Evolutionary conservation across 306 rosid species (phyloP), one percentile per base, ranked within the genome.

Genomic region (Dryas octopetala): DNA sequence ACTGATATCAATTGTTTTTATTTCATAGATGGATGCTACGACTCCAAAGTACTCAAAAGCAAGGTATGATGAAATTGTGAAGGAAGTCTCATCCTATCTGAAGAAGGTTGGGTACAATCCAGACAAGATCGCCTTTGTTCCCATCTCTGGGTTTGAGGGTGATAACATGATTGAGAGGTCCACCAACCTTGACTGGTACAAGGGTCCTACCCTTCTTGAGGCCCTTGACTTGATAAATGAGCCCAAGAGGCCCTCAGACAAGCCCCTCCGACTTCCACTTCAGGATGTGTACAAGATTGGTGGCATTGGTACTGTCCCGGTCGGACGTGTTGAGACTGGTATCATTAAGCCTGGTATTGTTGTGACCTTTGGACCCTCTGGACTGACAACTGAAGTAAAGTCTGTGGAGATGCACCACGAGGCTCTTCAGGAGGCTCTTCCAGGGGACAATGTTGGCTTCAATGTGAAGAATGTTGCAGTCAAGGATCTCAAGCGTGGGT

Each of bases 211-310:
- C 55, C 95, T 93, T 69, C 97, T 93, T 19, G 97, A 90, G 60
- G 96, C 98, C 28, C 98, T 93, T 51, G 98, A 93, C 82, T 16
- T 66, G 79, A 77, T 93, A 80, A 66, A 62, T 0, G 98, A 93
- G 82, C 98, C 98, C 10, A 93, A 90, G 88, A 87, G 98, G 67
- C 98, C 98, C 17, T 16, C 91, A 2, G 98, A 93, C 91, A 93
- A 93, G 85, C 96, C 98, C 9, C 94, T 93, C 46, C 85, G 98
- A 0, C 83, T 93, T 8, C 98, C 98, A 16, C 98, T 93, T 59
- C 98, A 93, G 91, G 98, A 93, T 57, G 98, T 93, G 7, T 93
- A 93, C 93, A 93, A 93, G 95, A 93, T 93, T 74, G 98, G 98
- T 14, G 98, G 98, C 15, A 93, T 93, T 77, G 98, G 98, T 69